Base-by-base conservation (phyloP, 768 basidiomycete genomes). In the Clitopilus hobsonii region DNA sequence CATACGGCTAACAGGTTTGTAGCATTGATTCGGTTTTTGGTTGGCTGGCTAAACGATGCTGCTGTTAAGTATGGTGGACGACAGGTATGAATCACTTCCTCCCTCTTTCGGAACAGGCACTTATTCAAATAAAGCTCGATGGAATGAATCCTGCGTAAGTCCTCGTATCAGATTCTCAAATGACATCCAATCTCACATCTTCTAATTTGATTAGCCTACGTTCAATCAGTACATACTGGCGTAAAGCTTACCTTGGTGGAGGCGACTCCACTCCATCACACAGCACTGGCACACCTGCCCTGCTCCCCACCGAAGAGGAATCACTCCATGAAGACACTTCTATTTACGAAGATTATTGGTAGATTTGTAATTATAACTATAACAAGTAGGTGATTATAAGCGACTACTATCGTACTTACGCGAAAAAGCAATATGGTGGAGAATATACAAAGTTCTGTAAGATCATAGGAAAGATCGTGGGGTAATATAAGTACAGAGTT, bases 1-100 rank as follows among this genome's bases (percentile, higher is more conserved):
- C n/a, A n/a, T n/a, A n/a, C n/a, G n/a, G n/a, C n/a, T n/a, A n/a
- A n/a, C n/a, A n/a, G n/a, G n/a, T 55, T 50, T 22, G 16, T 16
- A 54, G 57, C 16, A 13, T 62, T 55, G 28, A 62, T 71, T 13
- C 65, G 69, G 6, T 71, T 67, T 62, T 71, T 73, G 49, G 60
- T 69, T 25, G 73, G 69, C 8, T 76, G 73, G 75, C 59, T 76
- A 3, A 74, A 76, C 51, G 65, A 64, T 3, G 73, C 72, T 1
- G 74, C 74, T 38, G 65, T 66, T 29, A 68, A 69, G 51, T 71
- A 71, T 55, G 73, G 74, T 3, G 73, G 72, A 18, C 61, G 63
- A 54, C 71, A 72, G 64, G 69, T 72, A 47, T 54, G 56, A 26
- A 41, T 27, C 4, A 20, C 41, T 23, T 20, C 18, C 11, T 45